A percentile compares a stretch with the other conserved stretches of the same genome.
Conservation (phyloP, 371 early-diverging fungal genomes). For the Actinomucor elegans region DNA sequence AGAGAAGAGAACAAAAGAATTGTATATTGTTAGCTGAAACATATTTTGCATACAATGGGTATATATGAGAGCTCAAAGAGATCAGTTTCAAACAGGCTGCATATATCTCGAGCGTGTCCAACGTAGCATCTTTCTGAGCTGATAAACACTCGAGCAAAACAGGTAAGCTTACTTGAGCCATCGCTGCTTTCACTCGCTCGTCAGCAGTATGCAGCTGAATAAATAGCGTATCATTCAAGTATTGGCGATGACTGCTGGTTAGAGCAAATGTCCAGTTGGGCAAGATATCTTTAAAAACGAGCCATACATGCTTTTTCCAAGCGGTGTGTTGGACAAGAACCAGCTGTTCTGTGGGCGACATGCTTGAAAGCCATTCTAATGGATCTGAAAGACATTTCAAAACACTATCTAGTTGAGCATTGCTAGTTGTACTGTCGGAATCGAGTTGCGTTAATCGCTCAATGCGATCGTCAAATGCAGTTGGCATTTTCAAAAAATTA, state of each 20-base stretch:
- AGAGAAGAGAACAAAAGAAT: conserved; percentile 28
- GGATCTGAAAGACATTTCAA: conserved; percentile 1
- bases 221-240: not conserved
- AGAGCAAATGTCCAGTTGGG: conserved; percentile 29
- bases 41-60: conserved; percentile 1
- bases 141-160: conserved; percentile 25
- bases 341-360: not conserved
- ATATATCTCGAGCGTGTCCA: conserved; percentile 17
- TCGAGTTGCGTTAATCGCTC: conserved; percentile 2
- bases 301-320: conserved; percentile 34
- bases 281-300: conserved; percentile 20
- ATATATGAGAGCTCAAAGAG: not conserved
- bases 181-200: not conserved
- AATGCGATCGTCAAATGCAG: too few species aligned
- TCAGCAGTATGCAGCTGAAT: not conserved
- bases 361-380: not conserved
- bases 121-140: not conserved
- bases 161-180: conserved; percentile 19
- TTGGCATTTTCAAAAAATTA: too few species aligned
- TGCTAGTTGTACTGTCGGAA: not conserved
- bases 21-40: not conserved
- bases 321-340: conserved; percentile 7
- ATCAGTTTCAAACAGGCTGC: conserved; percentile 5
- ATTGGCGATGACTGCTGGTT: not conserved
- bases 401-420: conserved; percentile 6